phyloP scores from a whole-genome alignment of 345 rosid genomes.

The Citrus sp. region DNA sequence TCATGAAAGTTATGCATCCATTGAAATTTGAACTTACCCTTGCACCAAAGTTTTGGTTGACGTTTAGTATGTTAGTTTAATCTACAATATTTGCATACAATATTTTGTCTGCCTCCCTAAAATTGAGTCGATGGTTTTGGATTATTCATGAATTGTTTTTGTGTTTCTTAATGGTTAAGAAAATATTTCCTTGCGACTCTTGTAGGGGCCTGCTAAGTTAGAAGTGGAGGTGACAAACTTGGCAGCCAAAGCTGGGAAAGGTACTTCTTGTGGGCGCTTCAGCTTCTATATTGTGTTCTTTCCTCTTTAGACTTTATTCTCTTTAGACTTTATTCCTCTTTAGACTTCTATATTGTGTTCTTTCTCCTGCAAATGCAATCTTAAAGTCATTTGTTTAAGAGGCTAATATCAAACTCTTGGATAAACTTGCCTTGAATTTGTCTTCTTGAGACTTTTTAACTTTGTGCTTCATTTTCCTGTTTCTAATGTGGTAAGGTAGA shows the following conservation, averaged over 20 bases:
- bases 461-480: not conserved
- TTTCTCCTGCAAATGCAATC: not conserved
- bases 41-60: not conserved
- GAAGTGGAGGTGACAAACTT: slow-evolving; percentile 99
- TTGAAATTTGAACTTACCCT: not conserved
- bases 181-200: slow-evolving; percentile 15
- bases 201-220: slow-evolving; percentile 77
- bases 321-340: no score
- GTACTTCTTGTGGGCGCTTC: slow-evolving; percentile 34
- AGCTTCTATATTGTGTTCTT: not conserved
- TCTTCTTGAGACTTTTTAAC: not conserved
- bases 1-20: not conserved
- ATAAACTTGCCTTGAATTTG: not conserved
- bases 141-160: not conserved
- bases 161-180: not conserved
- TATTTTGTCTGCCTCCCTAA: not conserved
- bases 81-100: not conserved
- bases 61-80: not conserved
- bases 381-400: not conserved
- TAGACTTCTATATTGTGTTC: not conserved
- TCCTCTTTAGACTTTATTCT: not conserved
- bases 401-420: not conserved
- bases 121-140: not conserved
- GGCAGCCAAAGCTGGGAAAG: slow-evolving; percentile 99
- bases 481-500: not conserved